Percentiles rank a stretch among this genome's conserved stretches.
These are phyloP conservation scores for Chrysopogon serrulatus DNA, from an alignment of 176 grass and related monocot species.

Conservation along the genomic window DNA sequence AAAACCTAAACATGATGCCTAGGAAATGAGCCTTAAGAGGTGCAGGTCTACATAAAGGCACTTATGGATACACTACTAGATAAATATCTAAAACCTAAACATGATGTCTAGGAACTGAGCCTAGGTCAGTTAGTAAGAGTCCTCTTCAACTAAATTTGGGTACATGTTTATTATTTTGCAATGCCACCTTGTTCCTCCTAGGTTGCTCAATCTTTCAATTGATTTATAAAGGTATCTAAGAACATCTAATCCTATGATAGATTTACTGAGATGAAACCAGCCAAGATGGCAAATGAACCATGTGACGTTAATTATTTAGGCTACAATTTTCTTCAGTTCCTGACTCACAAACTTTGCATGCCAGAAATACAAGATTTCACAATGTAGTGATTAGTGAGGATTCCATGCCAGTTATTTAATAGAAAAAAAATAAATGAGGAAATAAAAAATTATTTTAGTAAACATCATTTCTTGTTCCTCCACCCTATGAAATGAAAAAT, in stretches of 20 bases:
- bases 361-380: background rate
- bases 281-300: background rate
- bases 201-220: background rate
- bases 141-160: background rate
- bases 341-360: background rate
- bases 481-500: background rate
- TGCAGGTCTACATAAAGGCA: background rate
- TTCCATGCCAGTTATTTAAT: background rate
- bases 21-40: background rate
- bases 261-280: background rate
- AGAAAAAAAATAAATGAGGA: background rate
- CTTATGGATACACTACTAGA: background rate
- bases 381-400: background rate
- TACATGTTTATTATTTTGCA: background rate
- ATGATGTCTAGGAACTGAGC: background rate
- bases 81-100: background rate
- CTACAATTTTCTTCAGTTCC: background rate
- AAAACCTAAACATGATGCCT: background rate
- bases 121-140: background rate
- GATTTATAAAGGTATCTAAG: background rate
- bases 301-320: background rate
- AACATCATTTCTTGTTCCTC: background rate
- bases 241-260: background rate
- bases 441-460: background rate
- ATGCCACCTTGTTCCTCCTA: background rate